phyloP scores from a whole-genome alignment of 331 rosid genomes.

The Phaseolus coccineus region DNA sequence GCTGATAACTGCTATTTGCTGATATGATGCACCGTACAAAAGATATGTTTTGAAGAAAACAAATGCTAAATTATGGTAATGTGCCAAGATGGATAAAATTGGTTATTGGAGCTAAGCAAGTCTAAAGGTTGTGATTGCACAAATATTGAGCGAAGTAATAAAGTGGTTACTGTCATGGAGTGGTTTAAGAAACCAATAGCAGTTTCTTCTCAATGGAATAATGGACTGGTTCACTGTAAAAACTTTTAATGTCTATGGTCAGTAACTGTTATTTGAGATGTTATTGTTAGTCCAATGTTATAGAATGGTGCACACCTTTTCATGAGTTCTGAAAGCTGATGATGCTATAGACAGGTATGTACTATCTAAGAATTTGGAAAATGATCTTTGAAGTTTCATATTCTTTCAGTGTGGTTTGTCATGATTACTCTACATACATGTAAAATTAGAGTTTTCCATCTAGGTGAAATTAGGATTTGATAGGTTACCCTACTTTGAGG shows the following conservation, averaged over 20 bases:
- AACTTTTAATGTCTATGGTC: constrained; percentile 27
- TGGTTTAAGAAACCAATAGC: too few species aligned
- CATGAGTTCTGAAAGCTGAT: constrained; percentile 62
- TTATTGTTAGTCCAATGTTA: background rate
- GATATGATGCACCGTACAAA: too few species aligned
- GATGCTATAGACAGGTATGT: constrained; percentile 51
- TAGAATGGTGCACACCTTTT: constrained; percentile 50
- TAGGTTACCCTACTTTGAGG: background rate
- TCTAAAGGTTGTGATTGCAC: too few species aligned
- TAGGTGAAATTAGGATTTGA: background rate
- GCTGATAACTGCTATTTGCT: background rate
- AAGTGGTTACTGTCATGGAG: too few species aligned
- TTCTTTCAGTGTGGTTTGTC: background rate
- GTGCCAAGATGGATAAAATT: constrained; percentile 79
- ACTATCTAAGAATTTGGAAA: constrained; percentile 35
- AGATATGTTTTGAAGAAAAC: constrained; percentile 52
- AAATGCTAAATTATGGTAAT: constrained; percentile 87
- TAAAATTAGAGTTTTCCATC: background rate
- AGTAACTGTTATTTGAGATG: constrained; percentile 25
- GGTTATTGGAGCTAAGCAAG: too few species aligned
- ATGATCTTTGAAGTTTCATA: constrained; percentile 3
- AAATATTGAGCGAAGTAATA: too few species aligned
- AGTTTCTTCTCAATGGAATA: constrained; percentile 49
- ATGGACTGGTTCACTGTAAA: constrained; percentile 34
- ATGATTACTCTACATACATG: background rate